Conservation (phyloP, 495 filamentous ascomycete genomes). For the Xylaria bambusicola region DNA sequence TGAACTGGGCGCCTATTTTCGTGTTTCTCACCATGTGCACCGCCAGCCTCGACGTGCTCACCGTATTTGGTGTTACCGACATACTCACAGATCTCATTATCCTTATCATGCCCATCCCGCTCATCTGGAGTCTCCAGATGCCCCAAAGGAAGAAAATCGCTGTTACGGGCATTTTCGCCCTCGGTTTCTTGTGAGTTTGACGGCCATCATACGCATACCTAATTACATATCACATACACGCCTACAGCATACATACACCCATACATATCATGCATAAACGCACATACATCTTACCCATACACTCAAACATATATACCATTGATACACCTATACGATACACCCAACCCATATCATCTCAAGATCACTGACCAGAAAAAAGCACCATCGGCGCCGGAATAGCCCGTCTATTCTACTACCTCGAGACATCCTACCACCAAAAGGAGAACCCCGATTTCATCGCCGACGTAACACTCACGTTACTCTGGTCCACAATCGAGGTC, state of each 20-base stretch:
- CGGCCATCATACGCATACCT: neutral
- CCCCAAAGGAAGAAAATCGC: slow-evolving; percentile 15
- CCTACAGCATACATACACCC: no score
- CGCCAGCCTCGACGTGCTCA: slow-evolving; percentile 6
- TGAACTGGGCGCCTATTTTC: slow-evolving; percentile 16
- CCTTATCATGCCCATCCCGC: slow-evolving; percentile 22
- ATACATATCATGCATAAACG: no score
- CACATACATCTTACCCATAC: no score
- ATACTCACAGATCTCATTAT: slow-evolving; percentile 22
- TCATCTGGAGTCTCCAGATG: slow-evolving; percentile 23
- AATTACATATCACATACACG: no score
- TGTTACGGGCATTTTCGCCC: slow-evolving; percentile 18
- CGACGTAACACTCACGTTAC: slow-evolving; percentile 16
- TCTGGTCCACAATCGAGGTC: slow-evolving; percentile 16
- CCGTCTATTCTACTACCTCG: slow-evolving; percentile 10
- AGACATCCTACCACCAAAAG: slow-evolving; percentile 16
- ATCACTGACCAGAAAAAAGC: no score
- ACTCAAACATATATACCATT: no score
- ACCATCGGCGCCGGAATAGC: slow-evolving; percentile 19
- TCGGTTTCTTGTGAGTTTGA: slow-evolving; percentile 25
- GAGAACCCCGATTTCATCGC: slow-evolving; percentile 18
- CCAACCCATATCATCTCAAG: no score
- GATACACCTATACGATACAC: no score
- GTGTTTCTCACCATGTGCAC: slow-evolving; percentile 10
- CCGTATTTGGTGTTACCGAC: slow-evolving; percentile 9